phyloP scores from a whole-genome alignment of 2,329 filamentous ascomycete genomes.

The Rhytidhysteron rufulum region DNA sequence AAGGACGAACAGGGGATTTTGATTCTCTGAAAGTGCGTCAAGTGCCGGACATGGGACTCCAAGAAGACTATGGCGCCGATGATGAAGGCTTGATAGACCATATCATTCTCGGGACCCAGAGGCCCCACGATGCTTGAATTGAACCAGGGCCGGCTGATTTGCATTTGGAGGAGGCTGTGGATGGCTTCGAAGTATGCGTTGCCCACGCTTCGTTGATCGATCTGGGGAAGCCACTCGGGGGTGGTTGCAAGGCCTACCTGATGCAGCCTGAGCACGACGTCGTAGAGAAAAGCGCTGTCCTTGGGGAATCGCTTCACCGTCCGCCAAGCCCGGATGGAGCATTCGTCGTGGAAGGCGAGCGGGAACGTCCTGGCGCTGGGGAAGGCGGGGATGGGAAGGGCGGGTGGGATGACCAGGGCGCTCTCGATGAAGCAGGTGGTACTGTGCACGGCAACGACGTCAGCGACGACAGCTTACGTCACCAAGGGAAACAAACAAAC shows the following conservation, averaged over 20 bases:
- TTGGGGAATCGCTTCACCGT: constrained; percentile 20
- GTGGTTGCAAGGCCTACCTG: constrained; percentile 14
- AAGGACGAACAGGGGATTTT: constrained; percentile 2
- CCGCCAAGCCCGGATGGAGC: constrained; percentile 17
- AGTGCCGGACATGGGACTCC: constrained; percentile 13
- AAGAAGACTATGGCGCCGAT: constrained; percentile 13
- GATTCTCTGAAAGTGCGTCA: constrained; percentile 4
- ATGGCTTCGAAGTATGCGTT: constrained; percentile 18
- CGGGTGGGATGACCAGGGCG: constrained; percentile 7
- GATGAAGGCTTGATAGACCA: constrained; percentile 16
- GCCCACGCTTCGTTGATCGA: constrained; percentile 13
- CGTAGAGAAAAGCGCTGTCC: constrained; percentile 16
- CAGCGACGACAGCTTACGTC: no score
- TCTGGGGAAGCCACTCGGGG: constrained; percentile 11
- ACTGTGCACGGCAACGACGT: no score
- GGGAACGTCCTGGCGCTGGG: constrained; percentile 5
- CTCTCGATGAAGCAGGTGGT: constrained; percentile 9
- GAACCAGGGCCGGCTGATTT: constrained; percentile 15
- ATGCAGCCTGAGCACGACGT: constrained; percentile 14
- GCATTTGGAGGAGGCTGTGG: constrained; percentile 7
- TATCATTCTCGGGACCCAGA: constrained; percentile 8
- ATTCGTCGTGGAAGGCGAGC: constrained; percentile 17
- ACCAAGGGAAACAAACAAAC: no score
- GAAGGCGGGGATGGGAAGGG: constrained; percentile 11
- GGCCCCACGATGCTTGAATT: constrained; percentile 3